Base-by-base conservation (phyloP, 345 rosid species). In the Sapria himalayana region DNA sequence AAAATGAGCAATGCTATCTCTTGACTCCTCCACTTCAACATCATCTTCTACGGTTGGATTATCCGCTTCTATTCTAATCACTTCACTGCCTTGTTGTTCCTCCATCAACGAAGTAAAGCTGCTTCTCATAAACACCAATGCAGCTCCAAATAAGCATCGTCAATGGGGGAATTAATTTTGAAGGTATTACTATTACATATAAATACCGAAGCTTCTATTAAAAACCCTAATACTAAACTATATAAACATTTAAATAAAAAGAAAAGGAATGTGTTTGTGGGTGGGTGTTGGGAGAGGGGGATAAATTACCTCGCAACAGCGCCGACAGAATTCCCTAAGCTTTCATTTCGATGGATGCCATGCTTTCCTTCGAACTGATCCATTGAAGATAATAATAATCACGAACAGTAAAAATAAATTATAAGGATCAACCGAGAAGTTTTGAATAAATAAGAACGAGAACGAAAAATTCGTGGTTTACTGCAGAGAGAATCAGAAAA, bases 281-380 rank as follows among this genome's bases (percentile, higher is more conserved):
- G 8, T 1, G 24, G 13, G 20, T 27, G 54, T 46, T 34, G 54
- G 10, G 41, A 50, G 22, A 43, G 43, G 43, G 19, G 41, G 43
- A 37, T 51, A n/a, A 49, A 50, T 63, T 67, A 81, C 93, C 93
- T 77, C 51, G 63, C 63, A 8, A 61, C 43, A 48, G 63, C 66
- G 46, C 77, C 85, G 33, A 57, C 33, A 33, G 74, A 76, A 58
- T 76, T 69, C 33, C 64, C 73, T 54, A 77, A 67, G 67, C 81
- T 80, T 25, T 54, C 73, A 58, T 74, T 77, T 57, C 59, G 76
- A 29, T 56, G 61, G 34, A 62, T 56, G 63, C 69, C 65, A 48
- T 67, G 82, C 10, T 67, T 81, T 38, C 57, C 59, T 25, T 55
- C 58, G 22, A 65, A 61, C 81, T 85, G 65, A 44, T 39, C 41